Base-by-base conservation (phyloP, 805 yeast genomes). In the Scheffersomyces lignosus region DNA sequence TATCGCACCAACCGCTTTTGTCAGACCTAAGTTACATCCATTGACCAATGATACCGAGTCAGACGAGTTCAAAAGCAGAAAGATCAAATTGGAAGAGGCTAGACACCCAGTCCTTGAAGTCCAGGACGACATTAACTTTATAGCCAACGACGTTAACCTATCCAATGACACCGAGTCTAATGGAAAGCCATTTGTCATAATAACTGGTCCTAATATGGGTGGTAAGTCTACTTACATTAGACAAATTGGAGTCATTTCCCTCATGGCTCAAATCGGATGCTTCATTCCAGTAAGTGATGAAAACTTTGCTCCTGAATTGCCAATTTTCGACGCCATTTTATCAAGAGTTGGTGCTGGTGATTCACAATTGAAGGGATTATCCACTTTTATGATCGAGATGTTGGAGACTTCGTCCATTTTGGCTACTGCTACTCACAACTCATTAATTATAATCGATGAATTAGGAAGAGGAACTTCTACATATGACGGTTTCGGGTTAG, bases 301-400 rank as follows among this genome's bases (percentile, higher is more conserved):
- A 5, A 45, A 42, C 8, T 40, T 32, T 6, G 41, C 42, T 3
- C 90, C 96, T 0, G 90, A 87, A 51, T 58, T 93, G 17, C 80
- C 88, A 9, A 70, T 93, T 2, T 88, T 91, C 44, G 99, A 93
- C 62, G 88, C 96, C 2, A 83, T 93, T 4, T 73, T 93, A 41
- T 95, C 98, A 10, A 80, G 99, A 55, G 96, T 93, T n/a, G 99
- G 99, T 8, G 98, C 99, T 2, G 95, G 97, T 9, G 99, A 93
- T 59, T 91, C 97, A 0, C 99, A 93, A 62, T 71, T 93, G 54
- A 90, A 91, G 61, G 99, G 99, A 17, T 87, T 93, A 18, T 90
- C 98, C 0, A 93, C 99, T 0, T 93, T 93, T 52, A 86, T 87
- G 87, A 87, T 95, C 18, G 99, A 93, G 60, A 89, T 93, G 97